A percentile compares a stretch with the other conserved stretches of the same genome.
Evolutionary conservation across 1,284 basidiomycete species (phyloP).

Genomic region (Puccinia brachypodii): DNA sequence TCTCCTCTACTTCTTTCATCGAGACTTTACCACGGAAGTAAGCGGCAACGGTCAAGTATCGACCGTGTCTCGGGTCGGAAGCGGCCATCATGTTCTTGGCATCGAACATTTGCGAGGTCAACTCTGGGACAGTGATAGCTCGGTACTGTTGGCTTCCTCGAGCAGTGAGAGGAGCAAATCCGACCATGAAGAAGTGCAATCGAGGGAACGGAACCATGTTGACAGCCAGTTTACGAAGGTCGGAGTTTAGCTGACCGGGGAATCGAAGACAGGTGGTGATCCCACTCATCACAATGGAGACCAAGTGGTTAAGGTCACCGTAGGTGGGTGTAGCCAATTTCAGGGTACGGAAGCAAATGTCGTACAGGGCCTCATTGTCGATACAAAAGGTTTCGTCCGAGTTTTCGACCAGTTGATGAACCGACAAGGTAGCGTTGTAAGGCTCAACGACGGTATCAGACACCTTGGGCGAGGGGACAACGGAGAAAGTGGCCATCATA

Average conservation of each 20-base stretch:
- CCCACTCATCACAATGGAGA: constrained; percentile 77
- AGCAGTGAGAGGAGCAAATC: constrained; percentile 54
- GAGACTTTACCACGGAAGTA: constrained; percentile 98
- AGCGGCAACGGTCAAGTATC: constrained; percentile 82
- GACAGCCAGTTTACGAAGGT: constrained; percentile 87
- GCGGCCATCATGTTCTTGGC: constrained; percentile 93
- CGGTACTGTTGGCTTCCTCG: constrained; percentile 57
- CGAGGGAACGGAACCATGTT: constrained; percentile 92
- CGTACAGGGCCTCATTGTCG: constrained; percentile 91
- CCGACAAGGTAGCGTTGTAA: constrained; percentile 85
- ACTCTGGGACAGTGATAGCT: constrained; percentile 65
- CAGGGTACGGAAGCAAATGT: constrained; percentile 74
- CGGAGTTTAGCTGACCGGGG: constrained; percentile 72
- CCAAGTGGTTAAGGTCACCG: constrained; percentile 72
- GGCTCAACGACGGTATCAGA: constrained; percentile 95
- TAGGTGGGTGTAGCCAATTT: constrained; percentile 73
- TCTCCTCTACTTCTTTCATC: constrained; percentile 98
- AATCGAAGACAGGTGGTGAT: constrained; percentile 86
- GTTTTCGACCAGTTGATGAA: constrained; percentile 88
- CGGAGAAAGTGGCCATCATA: constrained; percentile 89
- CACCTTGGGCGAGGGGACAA: constrained; percentile 87
- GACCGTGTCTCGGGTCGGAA: constrained; percentile 79
- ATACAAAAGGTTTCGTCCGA: constrained; percentile 86
- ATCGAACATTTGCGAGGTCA: constrained; percentile 72
- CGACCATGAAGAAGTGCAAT: constrained; percentile 77